These are phyloP conservation scores for Dendrobium huoshanense DNA, from an alignment of 106 monocot species.

Conservation along the genomic window DNA sequence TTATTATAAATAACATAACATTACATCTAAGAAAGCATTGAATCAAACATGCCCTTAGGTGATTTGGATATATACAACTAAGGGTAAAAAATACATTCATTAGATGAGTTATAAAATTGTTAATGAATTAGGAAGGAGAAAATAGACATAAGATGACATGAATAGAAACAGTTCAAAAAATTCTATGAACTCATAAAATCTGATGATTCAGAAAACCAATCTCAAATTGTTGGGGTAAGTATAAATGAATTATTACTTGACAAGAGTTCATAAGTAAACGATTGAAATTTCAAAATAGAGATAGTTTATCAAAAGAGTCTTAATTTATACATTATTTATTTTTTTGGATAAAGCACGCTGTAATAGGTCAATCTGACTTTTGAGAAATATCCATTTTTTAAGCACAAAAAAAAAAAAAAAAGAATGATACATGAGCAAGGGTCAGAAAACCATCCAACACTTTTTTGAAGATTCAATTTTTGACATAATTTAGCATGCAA, in stretches of 20 bases:
- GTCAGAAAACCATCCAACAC: background rate
- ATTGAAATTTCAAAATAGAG: background rate
- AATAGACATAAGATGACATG: background rate
- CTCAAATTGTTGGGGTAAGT: background rate
- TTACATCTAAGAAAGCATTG: background rate
- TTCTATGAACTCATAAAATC: too few relatives aligned
- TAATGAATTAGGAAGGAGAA: background rate
- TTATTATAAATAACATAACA: background rate
- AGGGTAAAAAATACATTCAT: background rate
- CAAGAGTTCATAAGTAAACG: background rate
- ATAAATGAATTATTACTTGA: constrained; percentile 1
- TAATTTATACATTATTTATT: background rate
- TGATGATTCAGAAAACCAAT: background rate
- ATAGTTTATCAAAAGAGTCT: background rate
- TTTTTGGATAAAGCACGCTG: background rate
- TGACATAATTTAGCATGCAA: background rate
- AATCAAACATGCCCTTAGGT: background rate
- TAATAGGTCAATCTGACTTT: background rate
- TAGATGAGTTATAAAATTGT: background rate
- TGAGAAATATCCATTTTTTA: background rate
- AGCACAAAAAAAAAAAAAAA: background rate
- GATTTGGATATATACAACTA: background rate
- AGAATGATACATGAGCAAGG: background rate
- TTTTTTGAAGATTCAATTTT: background rate
- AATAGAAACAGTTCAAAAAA: background rate